Base-by-base conservation (phyloP, 768 basidiomycete species). In the Suillus tomentosus region DNA sequence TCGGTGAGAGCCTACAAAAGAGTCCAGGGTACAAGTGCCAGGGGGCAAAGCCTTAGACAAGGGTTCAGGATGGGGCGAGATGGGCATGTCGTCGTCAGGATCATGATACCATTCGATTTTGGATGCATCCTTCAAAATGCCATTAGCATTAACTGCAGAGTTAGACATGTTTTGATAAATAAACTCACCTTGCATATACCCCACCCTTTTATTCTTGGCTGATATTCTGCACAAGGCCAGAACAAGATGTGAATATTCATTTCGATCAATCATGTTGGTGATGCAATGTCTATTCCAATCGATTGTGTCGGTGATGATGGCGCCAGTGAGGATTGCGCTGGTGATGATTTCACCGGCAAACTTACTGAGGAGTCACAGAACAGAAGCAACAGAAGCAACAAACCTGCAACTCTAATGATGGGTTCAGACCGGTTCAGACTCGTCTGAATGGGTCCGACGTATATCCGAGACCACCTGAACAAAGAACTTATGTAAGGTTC, bases 321-420 rank as follows among this genome's bases (percentile, higher is more conserved):
- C 14, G 7, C 24, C 48, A 7, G 48, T 50, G 48, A 50, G 13
- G 48, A 51, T 51, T 15, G 27, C 8, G 8, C 50, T 7, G 15
- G 50, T 51, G 27, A 51, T 17, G 50, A 51, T 51, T 51, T 51
- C 27, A 51, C 50, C 15, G 8, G 50, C 15, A 51, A 51, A 51
- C 50, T 51, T 51, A 51, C 50, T 51, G 50, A 51, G 50, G 51
- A 53, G 51, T 53, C 9, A 17, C 51, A 53, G 50, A 51, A 51
- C 50, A 51, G 42, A 43, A 43, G 40, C 17, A 42, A 42, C 42
- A 42, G 24, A 50, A 19, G 51, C 27, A 53, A 53, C 51, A 53
- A 53, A 53, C 51, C 51, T 53, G 48, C 48, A 50, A 50, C 48
- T 50, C 7, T 1, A 50, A 50, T 53, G 8, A 53, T 53, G 17